Conservation (phyloP, 225 moss, liverwort and hornwort species). For the Polytrichum formosum region DNA sequence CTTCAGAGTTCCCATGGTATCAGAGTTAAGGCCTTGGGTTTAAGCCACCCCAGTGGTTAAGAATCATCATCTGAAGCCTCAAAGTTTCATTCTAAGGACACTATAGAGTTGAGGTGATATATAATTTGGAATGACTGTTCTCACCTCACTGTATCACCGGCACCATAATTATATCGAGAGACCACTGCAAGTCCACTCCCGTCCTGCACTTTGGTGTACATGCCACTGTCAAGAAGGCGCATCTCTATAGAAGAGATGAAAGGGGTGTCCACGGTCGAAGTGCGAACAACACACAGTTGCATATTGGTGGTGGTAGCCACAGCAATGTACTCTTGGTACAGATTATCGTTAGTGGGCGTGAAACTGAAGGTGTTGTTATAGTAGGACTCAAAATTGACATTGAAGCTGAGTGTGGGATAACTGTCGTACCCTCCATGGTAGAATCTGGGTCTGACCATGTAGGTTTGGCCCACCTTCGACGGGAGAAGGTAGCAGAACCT, state of each 20-base stretch:
- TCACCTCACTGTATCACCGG: not conserved
- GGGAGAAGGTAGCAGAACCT: conserved; percentile 32
- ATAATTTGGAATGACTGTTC: not conserved
- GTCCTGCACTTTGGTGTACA: conserved; percentile 18
- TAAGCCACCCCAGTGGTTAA: too few species aligned
- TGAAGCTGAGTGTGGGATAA: conserved; percentile 1
- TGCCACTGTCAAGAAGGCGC: conserved; percentile 18
- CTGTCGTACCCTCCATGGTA: conserved; percentile 15
- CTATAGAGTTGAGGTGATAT: too few species aligned
- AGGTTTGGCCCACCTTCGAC: conserved; percentile 19
- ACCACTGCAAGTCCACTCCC: not conserved
- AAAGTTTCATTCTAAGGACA: too few species aligned
- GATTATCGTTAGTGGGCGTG: fast-evolving
- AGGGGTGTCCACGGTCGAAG: conserved; percentile 11
- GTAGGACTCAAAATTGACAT: conserved; percentile 13
- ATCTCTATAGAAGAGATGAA: conserved; percentile 32
- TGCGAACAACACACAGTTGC: conserved; percentile 22
- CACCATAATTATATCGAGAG: not conserved
- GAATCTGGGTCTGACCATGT: conserved; percentile 7
- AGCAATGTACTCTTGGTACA: not conserved
- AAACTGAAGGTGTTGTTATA: not conserved
- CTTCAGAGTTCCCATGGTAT: too few species aligned
- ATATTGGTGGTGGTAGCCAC: conserved; percentile 16
- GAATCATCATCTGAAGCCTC: too few species aligned
- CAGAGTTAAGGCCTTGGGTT: too few species aligned